Evolutionary conservation across 148 eudicot genomes (phyloP).

Genomic region (Salicornia ramosissima): DNA sequence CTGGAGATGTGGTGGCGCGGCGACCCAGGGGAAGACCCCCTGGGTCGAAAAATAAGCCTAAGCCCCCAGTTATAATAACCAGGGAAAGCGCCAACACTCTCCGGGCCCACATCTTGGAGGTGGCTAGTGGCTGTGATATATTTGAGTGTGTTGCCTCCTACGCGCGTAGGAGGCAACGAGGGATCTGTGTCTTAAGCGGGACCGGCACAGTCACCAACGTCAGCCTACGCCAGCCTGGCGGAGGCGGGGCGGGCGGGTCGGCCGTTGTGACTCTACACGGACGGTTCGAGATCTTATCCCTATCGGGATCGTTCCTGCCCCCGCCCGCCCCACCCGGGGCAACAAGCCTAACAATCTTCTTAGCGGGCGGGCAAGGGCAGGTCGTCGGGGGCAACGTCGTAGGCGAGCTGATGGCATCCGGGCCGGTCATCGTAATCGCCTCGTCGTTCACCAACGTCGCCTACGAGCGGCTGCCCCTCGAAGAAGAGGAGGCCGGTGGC

Average conservation of each 20-base stretch:
- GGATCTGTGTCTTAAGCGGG: constrained; percentile 65
- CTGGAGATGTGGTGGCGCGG: constrained; percentile 41
- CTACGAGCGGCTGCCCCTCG: constrained; percentile 62
- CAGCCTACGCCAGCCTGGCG: constrained; percentile 57
- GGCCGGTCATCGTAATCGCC: constrained; percentile 68
- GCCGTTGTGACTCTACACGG: constrained; percentile 59
- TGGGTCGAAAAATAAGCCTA: constrained; percentile 66
- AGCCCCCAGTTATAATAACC: constrained; percentile 69
- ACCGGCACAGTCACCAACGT: constrained; percentile 71
- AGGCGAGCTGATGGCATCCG: constrained; percentile 59
- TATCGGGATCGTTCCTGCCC: constrained; percentile 59
- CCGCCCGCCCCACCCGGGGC: constrained; percentile 81
- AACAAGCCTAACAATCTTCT: constrained; percentile 51
- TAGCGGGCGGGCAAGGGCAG: constrained; percentile 83
- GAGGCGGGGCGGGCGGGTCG: constrained; percentile 31
- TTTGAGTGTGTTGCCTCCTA: constrained; percentile 54
- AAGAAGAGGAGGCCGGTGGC: constrained; percentile 39
- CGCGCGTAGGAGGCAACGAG: constrained; percentile 61
- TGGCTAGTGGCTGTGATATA: constrained; percentile 51
- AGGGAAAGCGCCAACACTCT: constrained; percentile 69
- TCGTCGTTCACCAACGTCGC: constrained; percentile 69
- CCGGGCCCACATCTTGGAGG: constrained; percentile 64
- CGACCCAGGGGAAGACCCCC: constrained; percentile 68
- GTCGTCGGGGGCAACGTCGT: constrained; percentile 73
- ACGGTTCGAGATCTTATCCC: constrained; percentile 60